phyloP scores from a whole-genome alignment of 305 asterid genomes.

The Ilex paraguariensis region DNA sequence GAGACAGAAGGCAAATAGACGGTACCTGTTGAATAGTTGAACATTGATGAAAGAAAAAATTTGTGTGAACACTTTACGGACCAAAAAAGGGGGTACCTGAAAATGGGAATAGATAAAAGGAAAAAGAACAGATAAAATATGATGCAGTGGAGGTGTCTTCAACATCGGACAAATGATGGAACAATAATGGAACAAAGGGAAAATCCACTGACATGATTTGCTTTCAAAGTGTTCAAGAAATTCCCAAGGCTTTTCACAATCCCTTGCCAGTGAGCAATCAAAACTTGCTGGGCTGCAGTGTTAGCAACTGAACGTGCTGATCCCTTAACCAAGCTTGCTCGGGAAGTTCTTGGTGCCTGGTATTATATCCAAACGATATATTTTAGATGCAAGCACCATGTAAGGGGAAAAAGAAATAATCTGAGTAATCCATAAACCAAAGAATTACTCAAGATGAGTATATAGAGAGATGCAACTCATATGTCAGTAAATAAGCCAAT shows the following conservation, averaged over 20 bases:
- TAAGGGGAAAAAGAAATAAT: no score
- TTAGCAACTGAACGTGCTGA: conserved; percentile 55
- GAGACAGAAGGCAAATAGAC: conserved; percentile 9
- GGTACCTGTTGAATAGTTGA: conserved; percentile 61
- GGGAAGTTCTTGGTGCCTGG: conserved; percentile 65
- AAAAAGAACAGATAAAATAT: conserved; percentile 7
- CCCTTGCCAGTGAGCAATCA: conserved; percentile 74
- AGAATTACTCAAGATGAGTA: no score
- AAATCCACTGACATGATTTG: conserved; percentile 51
- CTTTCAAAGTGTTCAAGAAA: conserved; percentile 51
- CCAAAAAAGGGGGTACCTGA: conserved; percentile 59
- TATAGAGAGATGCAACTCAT: no score
- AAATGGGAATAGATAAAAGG: conserved; percentile 8
- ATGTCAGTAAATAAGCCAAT: conserved; percentile 8
- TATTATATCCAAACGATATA: conserved; percentile 5
- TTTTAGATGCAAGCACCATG: not conserved
- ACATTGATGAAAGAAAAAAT: conserved; percentile 67
- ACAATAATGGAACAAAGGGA: conserved; percentile 12
- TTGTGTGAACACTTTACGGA: conserved; percentile 66
- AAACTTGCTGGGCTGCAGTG: conserved; percentile 56
- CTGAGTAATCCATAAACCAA: no score
- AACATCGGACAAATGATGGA: not conserved
- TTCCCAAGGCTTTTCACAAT: conserved; percentile 53
- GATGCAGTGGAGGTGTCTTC: not conserved
- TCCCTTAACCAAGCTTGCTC: conserved; percentile 70